Evolutionary conservation across 2,329 filamentous ascomycete species (phyloP).

Genomic region (Neonectria sp.): DNA sequence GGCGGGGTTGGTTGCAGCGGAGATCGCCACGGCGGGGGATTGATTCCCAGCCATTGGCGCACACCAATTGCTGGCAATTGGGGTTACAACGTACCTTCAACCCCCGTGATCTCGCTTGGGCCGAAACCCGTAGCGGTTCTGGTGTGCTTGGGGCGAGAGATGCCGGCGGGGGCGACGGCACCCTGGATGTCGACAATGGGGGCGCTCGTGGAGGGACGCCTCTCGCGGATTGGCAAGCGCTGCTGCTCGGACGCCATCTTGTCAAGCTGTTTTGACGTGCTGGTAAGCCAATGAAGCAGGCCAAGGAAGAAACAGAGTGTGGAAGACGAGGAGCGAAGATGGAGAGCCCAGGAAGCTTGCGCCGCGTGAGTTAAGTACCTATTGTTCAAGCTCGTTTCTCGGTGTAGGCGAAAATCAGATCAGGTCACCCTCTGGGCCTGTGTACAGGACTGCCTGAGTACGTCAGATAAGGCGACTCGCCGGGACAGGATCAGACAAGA

Average conservation of each 20-base stretch:
- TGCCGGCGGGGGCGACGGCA: conserved; percentile 87
- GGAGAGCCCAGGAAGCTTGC: conserved; percentile 22
- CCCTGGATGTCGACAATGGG: conserved; percentile 91
- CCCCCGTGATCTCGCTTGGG: conserved; percentile 89
- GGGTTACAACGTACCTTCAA: conserved; percentile 79
- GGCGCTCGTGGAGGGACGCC: conserved; percentile 84
- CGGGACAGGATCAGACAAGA: conserved; percentile 33
- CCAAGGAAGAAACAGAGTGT: conserved; percentile 22
- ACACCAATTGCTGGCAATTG: conserved; percentile 18
- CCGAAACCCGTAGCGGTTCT: conserved; percentile 97
- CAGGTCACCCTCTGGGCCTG: conserved; percentile 48
- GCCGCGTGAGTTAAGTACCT: conserved; percentile 40
- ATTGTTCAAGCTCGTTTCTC: conserved; percentile 29
- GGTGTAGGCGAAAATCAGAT: conserved; percentile 45
- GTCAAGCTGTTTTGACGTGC: conserved; percentile 25
- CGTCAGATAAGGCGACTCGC: conserved; percentile 48
- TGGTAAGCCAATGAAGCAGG: conserved; percentile 33
- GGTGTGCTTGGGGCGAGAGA: conserved; percentile 93
- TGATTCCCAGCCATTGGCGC: conserved; percentile 9
- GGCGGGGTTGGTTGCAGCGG: conserved; percentile 15
- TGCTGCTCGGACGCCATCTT: conserved; percentile 55
- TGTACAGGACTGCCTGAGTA: conserved; percentile 42
- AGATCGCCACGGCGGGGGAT: neutral
- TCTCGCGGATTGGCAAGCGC: conserved; percentile 74
- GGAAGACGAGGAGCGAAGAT: conserved; percentile 28